These are phyloP conservation scores for Amyloporia xantha DNA, from an alignment of 768 basidiomycete genomes.

Conservation along the genomic window DNA sequence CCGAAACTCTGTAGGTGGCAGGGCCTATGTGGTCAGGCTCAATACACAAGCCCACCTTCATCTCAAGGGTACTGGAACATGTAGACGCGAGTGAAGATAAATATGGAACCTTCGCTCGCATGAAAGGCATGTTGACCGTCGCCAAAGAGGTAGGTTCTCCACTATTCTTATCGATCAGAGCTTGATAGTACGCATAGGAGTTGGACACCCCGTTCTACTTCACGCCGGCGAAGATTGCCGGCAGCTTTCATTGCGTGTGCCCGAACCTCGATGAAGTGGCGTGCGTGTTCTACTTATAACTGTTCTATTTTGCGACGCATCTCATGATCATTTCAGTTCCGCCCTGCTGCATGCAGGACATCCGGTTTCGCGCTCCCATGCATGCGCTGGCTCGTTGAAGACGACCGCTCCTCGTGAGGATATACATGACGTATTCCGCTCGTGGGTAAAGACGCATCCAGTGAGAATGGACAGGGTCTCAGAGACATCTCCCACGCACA, in stretches of 20 bases:
- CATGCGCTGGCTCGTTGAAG: constrained; percentile 83
- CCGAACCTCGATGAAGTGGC: constrained; percentile 71
- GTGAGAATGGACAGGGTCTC: constrained; percentile 81
- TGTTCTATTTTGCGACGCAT: not conserved
- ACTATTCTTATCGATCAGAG: not conserved
- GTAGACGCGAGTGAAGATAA: constrained; percentile 52
- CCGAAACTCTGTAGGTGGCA: constrained; percentile 48
- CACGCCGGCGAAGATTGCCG: constrained; percentile 72
- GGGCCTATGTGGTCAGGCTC: constrained; percentile 97
- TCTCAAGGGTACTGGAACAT: constrained; percentile 68
- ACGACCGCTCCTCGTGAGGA: constrained; percentile 69
- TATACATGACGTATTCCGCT: constrained; percentile 77
- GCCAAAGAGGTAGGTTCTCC: constrained; percentile 68
- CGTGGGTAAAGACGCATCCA: constrained; percentile 78
- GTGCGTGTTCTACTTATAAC: constrained; percentile 41
- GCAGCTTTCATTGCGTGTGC: constrained; percentile 74
- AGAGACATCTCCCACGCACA: constrained; percentile 60
- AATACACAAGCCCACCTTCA: constrained; percentile 72
- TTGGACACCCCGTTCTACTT: constrained; percentile 78
- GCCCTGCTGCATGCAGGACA: constrained; percentile 85
- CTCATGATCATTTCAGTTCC: constrained; percentile 43
- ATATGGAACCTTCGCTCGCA: constrained; percentile 76
- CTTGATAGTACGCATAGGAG: constrained; percentile 44
- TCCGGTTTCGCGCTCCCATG: constrained; percentile 86
- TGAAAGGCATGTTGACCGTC: constrained; percentile 93